Base-by-base conservation (phyloP, 352 stramenopile species). In the Phytophthora pluvialis region DNA sequence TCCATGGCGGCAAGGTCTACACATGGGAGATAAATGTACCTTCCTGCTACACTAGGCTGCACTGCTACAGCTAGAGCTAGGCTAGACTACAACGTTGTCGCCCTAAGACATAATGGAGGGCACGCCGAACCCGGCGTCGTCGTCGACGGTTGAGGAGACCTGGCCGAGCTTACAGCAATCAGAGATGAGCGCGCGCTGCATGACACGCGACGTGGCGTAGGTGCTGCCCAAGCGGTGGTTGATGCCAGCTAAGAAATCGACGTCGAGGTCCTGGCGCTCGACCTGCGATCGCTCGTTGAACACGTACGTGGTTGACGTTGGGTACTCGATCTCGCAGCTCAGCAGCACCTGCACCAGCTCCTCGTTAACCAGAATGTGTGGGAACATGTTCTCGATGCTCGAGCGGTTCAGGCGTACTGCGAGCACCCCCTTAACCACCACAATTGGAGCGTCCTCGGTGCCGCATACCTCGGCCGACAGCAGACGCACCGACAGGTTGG, bases 361-460 rank as follows among this genome's bases (percentile, higher is more conserved):
- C 42, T 92, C 81, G 52, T 91, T 75, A 5, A 47, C 39, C 1
- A 93, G 33, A 12, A 89, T 72, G 51, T 88, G 68, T 12, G 85
- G 85, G 57, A 91, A 93, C 32, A 93, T 62, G n/a, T 77, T 60
- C 38, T 88, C 81, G 36, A 93, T 82, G 8, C 81, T 87, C 13
- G 51, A 40, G 43, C 80, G 81, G 54, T 71, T 89, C 33, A 90
- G 52, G 1, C 69, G 77, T 18, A 93, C 78, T 3, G 47, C 50
- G 21, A 93, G 58, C 0, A 64, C 43, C 2, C 78, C 71, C 3
- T 64, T 70, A 29, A 75, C 80, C 47, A 86, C 72, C 6, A 88
- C 81, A 25, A 93, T 73, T 5, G 83, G 80, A 25, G 72, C 64
- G 11, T 80, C 73, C 29, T 75, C 64, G 2, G 74, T 62, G n/a